phyloP scores from a whole-genome alignment of 2,329 filamentous ascomycete species.

The Calonectria montana region DNA sequence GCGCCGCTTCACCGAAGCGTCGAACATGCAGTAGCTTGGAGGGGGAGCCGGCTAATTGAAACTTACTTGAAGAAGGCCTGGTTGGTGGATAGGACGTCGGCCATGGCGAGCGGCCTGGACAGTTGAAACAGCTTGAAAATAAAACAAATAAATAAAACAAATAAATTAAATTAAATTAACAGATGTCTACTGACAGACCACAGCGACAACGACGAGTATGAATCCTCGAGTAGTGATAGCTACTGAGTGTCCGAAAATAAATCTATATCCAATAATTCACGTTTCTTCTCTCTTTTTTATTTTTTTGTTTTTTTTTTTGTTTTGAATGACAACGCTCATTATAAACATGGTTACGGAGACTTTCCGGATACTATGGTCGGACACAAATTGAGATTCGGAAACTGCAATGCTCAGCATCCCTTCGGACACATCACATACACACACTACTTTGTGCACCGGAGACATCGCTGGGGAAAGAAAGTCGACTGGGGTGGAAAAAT shows the following conservation, averaged over 20 bases:
- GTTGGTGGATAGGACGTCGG: slow-evolving; percentile 49
- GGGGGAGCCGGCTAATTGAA: slow-evolving; percentile 6
- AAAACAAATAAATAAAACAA: too few species aligned
- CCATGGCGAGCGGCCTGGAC: slow-evolving; percentile 42
- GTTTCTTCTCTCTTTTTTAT: neutral
- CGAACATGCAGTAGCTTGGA: slow-evolving; percentile 17
- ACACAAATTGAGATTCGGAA: slow-evolving; percentile 13
- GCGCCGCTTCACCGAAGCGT: neutral
- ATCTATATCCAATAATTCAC: neutral
- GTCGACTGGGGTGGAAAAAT: neutral
- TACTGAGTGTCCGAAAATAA: neutral
- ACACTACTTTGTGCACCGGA: neutral
- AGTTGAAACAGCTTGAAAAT: slow-evolving; percentile 13
- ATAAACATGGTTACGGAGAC: slow-evolving; percentile 44
- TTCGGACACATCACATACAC: slow-evolving; percentile 9
- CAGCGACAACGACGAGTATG: neutral
- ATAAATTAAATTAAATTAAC: too few species aligned
- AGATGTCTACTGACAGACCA: neutral
- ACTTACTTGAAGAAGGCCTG: slow-evolving; percentile 58
- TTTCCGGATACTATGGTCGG: slow-evolving; percentile 44
- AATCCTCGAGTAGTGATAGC: neutral
- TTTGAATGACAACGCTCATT: slow-evolving; percentile 16
- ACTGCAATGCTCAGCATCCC: neutral
- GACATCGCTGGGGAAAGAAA: neutral
- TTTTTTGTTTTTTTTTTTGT: neutral